A percentile compares a stretch with the other conserved stretches of the same genome.
Evolutionary conservation across 257 asterid species (phyloP).

Genomic region (Solanum bulbocastanum): DNA sequence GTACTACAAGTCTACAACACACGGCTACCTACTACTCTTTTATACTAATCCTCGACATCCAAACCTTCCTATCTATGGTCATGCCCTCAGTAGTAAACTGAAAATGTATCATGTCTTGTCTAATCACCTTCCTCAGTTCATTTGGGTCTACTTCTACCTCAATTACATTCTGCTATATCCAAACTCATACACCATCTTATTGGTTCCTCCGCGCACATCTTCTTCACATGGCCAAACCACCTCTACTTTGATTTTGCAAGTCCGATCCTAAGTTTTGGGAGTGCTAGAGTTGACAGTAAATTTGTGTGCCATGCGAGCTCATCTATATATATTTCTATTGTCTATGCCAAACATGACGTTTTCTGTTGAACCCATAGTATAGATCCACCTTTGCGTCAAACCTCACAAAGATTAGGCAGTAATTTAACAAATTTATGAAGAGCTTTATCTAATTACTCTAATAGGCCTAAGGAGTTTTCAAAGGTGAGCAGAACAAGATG

Average conservation of each 20-base stretch:
- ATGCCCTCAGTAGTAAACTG: background rate
- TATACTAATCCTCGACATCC: background rate
- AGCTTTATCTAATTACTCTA: background rate
- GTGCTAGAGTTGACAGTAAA: background rate
- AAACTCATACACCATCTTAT: background rate
- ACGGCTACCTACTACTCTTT: background rate
- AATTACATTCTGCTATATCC: background rate
- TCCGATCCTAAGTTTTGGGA: background rate
- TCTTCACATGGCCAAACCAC: background rate
- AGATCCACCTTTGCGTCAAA: background rate
- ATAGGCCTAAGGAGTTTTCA: background rate
- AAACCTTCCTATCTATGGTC: background rate
- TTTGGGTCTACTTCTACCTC: background rate
- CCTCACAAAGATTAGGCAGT: background rate
- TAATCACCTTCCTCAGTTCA: background rate
- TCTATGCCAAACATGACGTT: background rate
- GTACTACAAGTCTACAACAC: background rate
- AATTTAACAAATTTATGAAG: background rate
- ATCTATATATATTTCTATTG: background rate
- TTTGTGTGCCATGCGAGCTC: background rate
- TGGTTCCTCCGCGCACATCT: background rate
- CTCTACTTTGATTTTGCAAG: background rate
- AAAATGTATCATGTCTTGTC: background rate
- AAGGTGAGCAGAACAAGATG: background rate
- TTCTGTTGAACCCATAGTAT: background rate